Evolutionary conservation across 1,139 yeast species (phyloP).

Genomic region (Nakaseomyces kungkrabaensis): DNA sequence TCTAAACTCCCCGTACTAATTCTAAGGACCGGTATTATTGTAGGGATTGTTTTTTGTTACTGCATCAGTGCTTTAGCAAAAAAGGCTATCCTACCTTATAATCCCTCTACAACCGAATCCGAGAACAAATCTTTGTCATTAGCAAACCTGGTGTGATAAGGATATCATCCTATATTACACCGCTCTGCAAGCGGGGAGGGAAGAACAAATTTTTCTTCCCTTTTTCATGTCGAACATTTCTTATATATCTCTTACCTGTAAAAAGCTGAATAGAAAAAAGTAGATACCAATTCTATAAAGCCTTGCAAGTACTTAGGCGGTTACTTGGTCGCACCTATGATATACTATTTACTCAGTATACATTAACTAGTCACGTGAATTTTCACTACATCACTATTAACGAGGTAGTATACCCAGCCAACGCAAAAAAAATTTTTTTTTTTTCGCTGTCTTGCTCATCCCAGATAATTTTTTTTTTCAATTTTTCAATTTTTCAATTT

Average conservation of each 20-base stretch:
- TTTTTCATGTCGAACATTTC: background rate
- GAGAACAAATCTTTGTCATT: conserved; percentile 11
- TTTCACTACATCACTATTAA: too few species aligned
- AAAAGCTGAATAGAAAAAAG: too few species aligned
- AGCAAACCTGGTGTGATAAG: background rate
- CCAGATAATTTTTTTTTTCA: background rate
- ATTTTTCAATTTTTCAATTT: background rate
- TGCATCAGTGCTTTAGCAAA: background rate
- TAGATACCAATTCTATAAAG: too few species aligned
- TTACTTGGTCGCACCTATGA: too few species aligned
- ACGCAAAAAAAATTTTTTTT: background rate
- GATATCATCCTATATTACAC: background rate
- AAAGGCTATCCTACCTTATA: conserved; percentile 4
- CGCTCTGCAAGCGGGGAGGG: background rate
- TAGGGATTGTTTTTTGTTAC: conserved; percentile 12
- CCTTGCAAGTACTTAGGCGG: too few species aligned
- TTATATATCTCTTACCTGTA: too few species aligned
- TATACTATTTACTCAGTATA: too few species aligned
- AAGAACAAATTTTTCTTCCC: background rate
- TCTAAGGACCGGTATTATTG: conserved; percentile 27
- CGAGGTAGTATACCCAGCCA: background rate
- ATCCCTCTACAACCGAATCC: conserved; percentile 26
- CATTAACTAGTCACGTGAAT: too few species aligned
- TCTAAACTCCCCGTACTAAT: conserved; percentile 11
- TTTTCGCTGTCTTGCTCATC: background rate